Conservation (phyloP, 495 filamentous ascomycete species). For the Polyplosphaeria fusca region DNA sequence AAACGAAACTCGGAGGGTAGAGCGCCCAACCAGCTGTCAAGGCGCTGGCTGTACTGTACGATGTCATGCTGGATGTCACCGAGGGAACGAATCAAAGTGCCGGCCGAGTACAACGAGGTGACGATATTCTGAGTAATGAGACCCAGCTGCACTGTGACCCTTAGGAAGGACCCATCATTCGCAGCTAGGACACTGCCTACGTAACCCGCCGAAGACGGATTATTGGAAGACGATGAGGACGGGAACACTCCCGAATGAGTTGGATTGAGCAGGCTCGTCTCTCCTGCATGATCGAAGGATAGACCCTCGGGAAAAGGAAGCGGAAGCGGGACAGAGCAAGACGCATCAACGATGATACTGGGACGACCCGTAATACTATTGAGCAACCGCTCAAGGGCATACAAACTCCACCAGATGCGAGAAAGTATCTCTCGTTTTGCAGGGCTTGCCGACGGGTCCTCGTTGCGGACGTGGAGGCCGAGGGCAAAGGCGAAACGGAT, state of each 20-base stretch:
- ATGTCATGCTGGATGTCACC: conserved; percentile 9
- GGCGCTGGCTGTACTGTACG: background rate
- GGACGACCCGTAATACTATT: conserved; percentile 60
- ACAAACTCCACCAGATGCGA: conserved; percentile 61
- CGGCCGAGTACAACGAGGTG: conserved; percentile 12
- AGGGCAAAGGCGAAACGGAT: conserved; percentile 56
- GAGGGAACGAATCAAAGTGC: conserved; percentile 5
- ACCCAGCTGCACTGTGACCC: conserved; percentile 7
- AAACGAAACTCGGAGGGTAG: conserved; percentile 14
- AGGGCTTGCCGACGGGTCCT: conserved; percentile 48
- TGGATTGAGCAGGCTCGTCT: background rate
- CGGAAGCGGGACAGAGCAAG: conserved; percentile 56
- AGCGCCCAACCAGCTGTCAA: conserved; percentile 6
- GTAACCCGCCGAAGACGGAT: background rate
- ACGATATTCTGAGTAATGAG: conserved; percentile 16
- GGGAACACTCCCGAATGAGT: background rate
- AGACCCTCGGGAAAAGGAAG: conserved; percentile 56
- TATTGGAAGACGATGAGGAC: background rate
- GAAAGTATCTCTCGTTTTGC: conserved; percentile 55
- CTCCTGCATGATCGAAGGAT: conserved; percentile 34
- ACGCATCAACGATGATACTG: conserved; percentile 52
- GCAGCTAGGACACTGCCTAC: background rate
- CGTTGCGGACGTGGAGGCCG: conserved; percentile 58
- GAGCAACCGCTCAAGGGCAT: conserved; percentile 56
- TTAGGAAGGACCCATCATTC: conserved; percentile 11